Evolutionary conservation across 805 yeast genomes (phyloP), one percentile per base, ranked within the genome.

Genomic region (Nematodospora valgi): DNA sequence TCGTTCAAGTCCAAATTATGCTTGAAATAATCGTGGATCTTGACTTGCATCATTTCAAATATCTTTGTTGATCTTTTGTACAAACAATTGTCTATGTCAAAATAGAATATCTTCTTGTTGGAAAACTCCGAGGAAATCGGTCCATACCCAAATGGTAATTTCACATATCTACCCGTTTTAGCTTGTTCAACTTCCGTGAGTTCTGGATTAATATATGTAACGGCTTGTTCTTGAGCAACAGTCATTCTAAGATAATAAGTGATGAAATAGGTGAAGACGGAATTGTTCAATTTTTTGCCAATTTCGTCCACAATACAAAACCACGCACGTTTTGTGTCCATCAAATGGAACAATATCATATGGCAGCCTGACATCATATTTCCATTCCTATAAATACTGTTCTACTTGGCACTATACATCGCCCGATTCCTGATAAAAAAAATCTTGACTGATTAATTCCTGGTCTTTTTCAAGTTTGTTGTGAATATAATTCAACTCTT

Each of bases 41-140:
- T 80, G 12, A 75, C 78, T 51, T 84, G 95, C 97, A 91, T 91
- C 59, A 86, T 54, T 47, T 84, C 93, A 49, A 83, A 94, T 48
- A 91, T 84, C 55, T 72, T 71, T 16, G 85, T 74, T 1, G 87
- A 78, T 38, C 88, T 67, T 35, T 75, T 72, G 61, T 91, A 91
- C 20, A 91, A 71, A 56, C 97, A 88, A 58, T 91, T 91, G 65
- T 91, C 98, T 36, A 91, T 87, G 56, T 91, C 98, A 51, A 91
- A 91, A 59, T 80, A 87, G 61, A 93, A 86, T 36, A 66, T 57
- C 38, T 48, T 49, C 34, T 52, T 44, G 47, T 54, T 45, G n/a
- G 29, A 13, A 9, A 40, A 12, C n/a, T 46, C 37, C 10, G 43
- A 12, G 5, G 66, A 65, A 8, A 60, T 14, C 3, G 68, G 68